Percentiles rank a stretch among this genome's conserved stretches.
Evolutionary conservation across 1,284 basidiomycete genomes (phyloP).

Genomic region (Phellopilus nigrolimitatus): DNA sequence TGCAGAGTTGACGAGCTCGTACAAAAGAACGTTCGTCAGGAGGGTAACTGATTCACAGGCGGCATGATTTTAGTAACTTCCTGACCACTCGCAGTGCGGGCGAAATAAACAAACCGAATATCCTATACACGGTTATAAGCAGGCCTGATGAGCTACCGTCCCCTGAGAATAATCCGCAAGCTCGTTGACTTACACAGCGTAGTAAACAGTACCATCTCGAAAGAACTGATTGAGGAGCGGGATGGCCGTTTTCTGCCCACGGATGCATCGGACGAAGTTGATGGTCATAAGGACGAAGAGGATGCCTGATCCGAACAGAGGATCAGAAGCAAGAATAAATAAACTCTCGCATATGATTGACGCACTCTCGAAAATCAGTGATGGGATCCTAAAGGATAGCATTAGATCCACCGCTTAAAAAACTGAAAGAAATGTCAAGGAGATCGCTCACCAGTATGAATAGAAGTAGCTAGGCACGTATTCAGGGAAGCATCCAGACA

Average conservation of each 20-base stretch:
- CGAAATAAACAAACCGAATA: neutral
- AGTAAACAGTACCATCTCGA: slow-evolving; percentile 8
- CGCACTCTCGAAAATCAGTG: slow-evolving; percentile 9
- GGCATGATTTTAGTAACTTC: too few relatives aligned
- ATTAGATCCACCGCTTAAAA: neutral
- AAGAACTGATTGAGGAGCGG: slow-evolving; percentile 9
- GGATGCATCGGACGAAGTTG: slow-evolving; percentile 3
- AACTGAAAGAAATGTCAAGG: neutral
- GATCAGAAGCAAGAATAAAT: neutral
- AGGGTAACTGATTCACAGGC: neutral
- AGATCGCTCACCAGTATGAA: slow-evolving; percentile 6
- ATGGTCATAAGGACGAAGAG: slow-evolving; percentile 7
- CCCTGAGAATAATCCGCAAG: neutral
- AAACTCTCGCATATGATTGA: neutral
- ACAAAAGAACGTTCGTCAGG: slow-evolving; percentile 5
- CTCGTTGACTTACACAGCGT: slow-evolving; percentile 4
- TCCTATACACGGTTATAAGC: too few relatives aligned
- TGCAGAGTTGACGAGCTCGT: slow-evolving; percentile 10
- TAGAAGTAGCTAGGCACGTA: slow-evolving; percentile 8
- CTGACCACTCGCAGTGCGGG: too few relatives aligned
- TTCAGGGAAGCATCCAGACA: slow-evolving; percentile 9
- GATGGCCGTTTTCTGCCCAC: neutral
- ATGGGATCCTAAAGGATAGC: neutral
- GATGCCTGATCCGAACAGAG: neutral
- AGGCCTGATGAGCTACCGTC: too few relatives aligned